These are phyloP conservation scores for Cordyceps militaris DNA, from an alignment of 2,329 filamentous ascomycete species.

Conservation along the genomic window DNA sequence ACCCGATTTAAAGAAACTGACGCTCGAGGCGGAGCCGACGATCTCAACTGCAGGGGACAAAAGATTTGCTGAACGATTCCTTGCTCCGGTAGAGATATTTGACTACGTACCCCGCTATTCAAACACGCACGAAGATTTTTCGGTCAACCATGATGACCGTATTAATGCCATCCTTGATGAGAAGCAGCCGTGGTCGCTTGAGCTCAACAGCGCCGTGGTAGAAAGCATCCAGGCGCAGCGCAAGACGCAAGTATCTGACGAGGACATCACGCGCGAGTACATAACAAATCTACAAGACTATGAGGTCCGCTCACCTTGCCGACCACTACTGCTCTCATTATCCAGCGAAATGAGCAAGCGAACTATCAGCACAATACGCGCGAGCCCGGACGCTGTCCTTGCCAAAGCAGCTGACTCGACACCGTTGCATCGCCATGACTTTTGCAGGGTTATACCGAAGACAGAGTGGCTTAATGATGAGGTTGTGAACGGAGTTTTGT, in stretches of 20 bases:
- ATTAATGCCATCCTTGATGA: constrained; percentile 6
- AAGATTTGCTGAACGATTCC: not conserved
- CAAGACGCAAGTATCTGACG: constrained; percentile 1
- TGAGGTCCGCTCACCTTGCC: not conserved
- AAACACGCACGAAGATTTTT: not conserved
- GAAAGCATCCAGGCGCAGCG: constrained; percentile 2
- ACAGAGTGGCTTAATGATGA: constrained; percentile 70
- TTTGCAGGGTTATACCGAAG: constrained; percentile 51
- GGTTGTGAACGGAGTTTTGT: constrained; percentile 60
- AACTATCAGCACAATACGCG: constrained; percentile 1
- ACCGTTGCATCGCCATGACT: constrained; percentile 49
- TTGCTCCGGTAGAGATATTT: not conserved
- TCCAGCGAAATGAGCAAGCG: not conserved
- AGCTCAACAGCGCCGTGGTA: constrained; percentile 1
- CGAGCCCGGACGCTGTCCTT: constrained; percentile 28
- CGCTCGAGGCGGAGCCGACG: not conserved
- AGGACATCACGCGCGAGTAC: constrained; percentile 3
- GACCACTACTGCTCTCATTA: constrained; percentile 1
- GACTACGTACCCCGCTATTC: not conserved
- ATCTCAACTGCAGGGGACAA: not conserved
- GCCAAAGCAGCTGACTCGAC: constrained; percentile 42
- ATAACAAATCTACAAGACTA: not conserved
- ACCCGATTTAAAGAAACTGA: not conserved
- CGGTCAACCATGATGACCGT: not conserved
- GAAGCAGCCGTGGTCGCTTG: constrained; percentile 5